phyloP scores from a whole-genome alignment of 2,329 filamentous ascomycete species.

The Neoarthrinium moseri region DNA sequence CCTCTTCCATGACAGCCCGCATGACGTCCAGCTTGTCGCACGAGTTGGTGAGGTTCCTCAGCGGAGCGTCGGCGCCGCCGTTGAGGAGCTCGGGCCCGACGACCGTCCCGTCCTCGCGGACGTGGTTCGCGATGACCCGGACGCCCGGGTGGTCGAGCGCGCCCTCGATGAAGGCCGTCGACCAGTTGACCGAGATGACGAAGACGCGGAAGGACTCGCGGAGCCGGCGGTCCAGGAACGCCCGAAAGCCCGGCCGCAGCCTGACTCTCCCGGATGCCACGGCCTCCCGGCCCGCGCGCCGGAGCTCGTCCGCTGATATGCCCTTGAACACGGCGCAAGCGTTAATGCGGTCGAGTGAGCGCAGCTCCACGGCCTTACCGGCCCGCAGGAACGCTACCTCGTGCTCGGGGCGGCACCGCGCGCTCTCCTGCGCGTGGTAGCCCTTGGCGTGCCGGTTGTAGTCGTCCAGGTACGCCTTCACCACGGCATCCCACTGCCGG shows the following conservation, averaged over 20 bases:
- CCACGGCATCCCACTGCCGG: slow-evolving; percentile 42
- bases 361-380: slow-evolving; percentile 41
- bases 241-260: slow-evolving; percentile 39
- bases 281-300: slow-evolving; percentile 35
- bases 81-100: slow-evolving; percentile 35
- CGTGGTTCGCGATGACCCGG: slow-evolving; percentile 43
- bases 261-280: slow-evolving; percentile 30
- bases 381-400: slow-evolving; percentile 44
- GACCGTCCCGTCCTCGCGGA: slow-evolving; percentile 37
- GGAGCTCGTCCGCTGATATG: slow-evolving; percentile 31
- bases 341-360: slow-evolving; percentile 44
- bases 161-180: slow-evolving; percentile 44
- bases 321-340: slow-evolving; percentile 43
- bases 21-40: slow-evolving; percentile 46
- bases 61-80: slow-evolving; percentile 16
- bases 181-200: slow-evolving; percentile 54
- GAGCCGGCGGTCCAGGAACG: slow-evolving; percentile 22
- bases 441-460: slow-evolving; percentile 32
- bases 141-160: slow-evolving; percentile 33
- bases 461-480: slow-evolving; percentile 44
- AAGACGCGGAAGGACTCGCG: slow-evolving; percentile 35
- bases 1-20: slow-evolving; percentile 24
- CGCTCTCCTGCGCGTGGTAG: slow-evolving; percentile 29
- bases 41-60: slow-evolving; percentile 35
- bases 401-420: slow-evolving; percentile 32